phyloP scores from a whole-genome alignment of 169 alveolate genomes.

The Plasmodium ovale region DNA sequence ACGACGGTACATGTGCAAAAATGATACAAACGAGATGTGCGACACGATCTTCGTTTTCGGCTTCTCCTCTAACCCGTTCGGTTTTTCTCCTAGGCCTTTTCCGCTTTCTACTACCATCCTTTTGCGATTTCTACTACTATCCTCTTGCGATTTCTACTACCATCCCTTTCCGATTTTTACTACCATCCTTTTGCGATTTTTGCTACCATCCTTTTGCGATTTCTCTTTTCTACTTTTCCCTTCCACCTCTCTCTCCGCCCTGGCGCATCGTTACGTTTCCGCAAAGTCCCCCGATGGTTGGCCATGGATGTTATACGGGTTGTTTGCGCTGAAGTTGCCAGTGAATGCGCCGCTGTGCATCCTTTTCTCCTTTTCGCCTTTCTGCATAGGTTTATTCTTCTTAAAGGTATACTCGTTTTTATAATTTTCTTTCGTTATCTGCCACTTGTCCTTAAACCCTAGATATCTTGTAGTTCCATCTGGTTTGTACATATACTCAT shows the following conservation, averaged over 20 bases:
- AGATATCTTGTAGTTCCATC: conserved; percentile 81
- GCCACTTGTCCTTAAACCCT: conserved; percentile 79
- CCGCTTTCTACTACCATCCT: no score
- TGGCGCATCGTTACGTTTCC: not conserved
- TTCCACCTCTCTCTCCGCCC: not conserved
- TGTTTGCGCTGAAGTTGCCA: conserved; percentile 8
- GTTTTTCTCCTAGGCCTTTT: no score
- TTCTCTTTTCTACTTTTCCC: not conserved
- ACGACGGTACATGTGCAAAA: not conserved
- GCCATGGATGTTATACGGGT: conserved; percentile 17
- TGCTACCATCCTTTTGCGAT: not conserved
- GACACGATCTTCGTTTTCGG: no score
- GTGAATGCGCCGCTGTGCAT: conserved; percentile 3
- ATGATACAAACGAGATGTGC: not conserved
- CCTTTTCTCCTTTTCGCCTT: conserved; percentile 52
- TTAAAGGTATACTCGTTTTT: conserved; percentile 47
- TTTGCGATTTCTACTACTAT: no score
- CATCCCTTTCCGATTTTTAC: no score
- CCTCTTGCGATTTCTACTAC: no score
- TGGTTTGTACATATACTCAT: conserved; percentile 81
- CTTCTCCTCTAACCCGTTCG: no score
- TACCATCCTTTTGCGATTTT: no score
- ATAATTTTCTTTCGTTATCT: conserved; percentile 17
- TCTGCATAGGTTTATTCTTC: conserved; percentile 25
- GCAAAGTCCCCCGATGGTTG: conserved; percentile 6